Evolutionary conservation across 768 basidiomycete genomes (phyloP), one percentile per base, ranked within the genome.

Genomic region (Suillus brevipes): DNA sequence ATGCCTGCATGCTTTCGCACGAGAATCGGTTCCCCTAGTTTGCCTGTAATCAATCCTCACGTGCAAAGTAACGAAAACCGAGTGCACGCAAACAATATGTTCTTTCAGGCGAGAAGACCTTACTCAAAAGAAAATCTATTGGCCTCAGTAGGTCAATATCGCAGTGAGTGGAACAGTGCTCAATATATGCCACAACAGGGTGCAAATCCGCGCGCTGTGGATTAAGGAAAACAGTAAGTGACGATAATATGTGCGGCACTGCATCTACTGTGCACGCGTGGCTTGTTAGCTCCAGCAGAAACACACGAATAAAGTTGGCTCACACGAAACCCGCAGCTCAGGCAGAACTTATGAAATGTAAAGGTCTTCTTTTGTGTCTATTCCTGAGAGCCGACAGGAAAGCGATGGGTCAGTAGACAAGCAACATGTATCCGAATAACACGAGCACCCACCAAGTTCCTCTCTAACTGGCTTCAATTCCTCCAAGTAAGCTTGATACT

Each of bases 401-500:
- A 55, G 36, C 25, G 55, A 66, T 49, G 38, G 38, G 50, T 12
- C 37, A 43, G 38, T 52, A 40, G 28, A 52, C 47, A 28, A 38
- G 20, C 20, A 36, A 28, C 2, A 37, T 23, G 38, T 64, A 31
- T 56, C 53, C 55, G 3, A 59, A 55, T n/a, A 45, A 64, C 31
- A 52, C 5, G 49, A 66, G 52, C 14, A 78, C 79, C 70, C 68
- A 97, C 96, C 97, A 65, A 99, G 85, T 82, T 99, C 96, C 75
- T 97, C 89, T 70, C 93, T 85, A 69, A 97, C 80, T 61, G 87
- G 84, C 78, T 91, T 94, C 70, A 97, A 84, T 80, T 98, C 97
- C 16, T 92, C 87, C 74, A 99, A 80, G 77, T 99, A 99, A 38
- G 89, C 88, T 82, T 94, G 83, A 75, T 99, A 99, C 80, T 99